These are phyloP conservation scores for Avena atlantica DNA, from an alignment of 176 grass and related monocot genomes.

Conservation along the genomic window DNA sequence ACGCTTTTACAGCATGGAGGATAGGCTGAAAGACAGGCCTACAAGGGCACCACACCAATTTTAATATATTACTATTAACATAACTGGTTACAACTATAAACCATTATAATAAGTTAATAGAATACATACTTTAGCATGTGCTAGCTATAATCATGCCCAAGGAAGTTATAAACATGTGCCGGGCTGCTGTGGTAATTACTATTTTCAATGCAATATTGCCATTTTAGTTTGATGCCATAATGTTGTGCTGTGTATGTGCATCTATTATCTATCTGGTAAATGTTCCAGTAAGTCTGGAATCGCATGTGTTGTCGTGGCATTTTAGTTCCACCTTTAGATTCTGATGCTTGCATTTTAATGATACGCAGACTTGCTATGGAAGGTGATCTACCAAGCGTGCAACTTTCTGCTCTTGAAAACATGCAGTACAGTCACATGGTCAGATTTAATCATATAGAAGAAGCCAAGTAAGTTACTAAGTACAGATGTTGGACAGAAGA, in stretches of 20 bases:
- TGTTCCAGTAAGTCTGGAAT: neutral
- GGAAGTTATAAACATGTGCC: neutral
- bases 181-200: neutral
- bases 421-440: conserved; percentile 95
- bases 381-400: conserved; percentile 60
- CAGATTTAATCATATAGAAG: conserved; percentile 83
- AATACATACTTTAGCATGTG: neutral
- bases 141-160: neutral
- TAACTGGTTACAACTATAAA: neutral
- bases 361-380: conserved; percentile 82
- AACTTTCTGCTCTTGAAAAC: conserved; percentile 88
- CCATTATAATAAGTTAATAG: neutral
- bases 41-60: neutral
- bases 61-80: neutral
- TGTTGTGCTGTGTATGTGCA: neutral
- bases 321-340: conserved; percentile 30
- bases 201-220: conserved; percentile 3
- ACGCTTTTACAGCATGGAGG: neutral
- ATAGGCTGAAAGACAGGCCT: neutral
- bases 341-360: conserved; percentile 44
- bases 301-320: neutral
- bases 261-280: conserved; percentile 25
- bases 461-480: conserved; percentile 71
- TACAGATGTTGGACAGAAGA: conserved; percentile 2
- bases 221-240: conserved; percentile 1